phyloP scores from a whole-genome alignment of 768 basidiomycete species.

The Suillus alpinus region DNA sequence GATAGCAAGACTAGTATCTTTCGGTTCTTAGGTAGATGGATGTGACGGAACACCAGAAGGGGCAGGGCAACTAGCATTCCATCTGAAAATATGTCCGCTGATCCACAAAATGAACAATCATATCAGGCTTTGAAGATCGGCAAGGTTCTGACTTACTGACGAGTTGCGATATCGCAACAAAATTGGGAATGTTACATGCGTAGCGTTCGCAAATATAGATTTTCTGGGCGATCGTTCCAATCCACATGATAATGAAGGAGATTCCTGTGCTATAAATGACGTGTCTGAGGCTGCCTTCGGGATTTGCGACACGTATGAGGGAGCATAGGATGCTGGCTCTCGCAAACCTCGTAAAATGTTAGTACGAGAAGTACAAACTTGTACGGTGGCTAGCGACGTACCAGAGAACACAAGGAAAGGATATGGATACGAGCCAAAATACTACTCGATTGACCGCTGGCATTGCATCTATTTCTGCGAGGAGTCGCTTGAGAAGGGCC shows the following conservation, averaged over 20 bases:
- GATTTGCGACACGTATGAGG: slow-evolving; percentile 16
- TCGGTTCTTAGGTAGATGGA: slow-evolving; percentile 16
- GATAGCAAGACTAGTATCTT: slow-evolving; percentile 16
- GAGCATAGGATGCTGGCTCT: slow-evolving; percentile 25
- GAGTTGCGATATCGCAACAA: slow-evolving; percentile 18
- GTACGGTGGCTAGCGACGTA: background rate
- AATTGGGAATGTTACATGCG: background rate
- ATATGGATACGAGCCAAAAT: slow-evolving; percentile 17
- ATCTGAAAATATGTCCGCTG: slow-evolving; percentile 21
- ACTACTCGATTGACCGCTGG: background rate
- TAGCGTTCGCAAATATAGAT: slow-evolving; percentile 9
- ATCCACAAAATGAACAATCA: background rate
- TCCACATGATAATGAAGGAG: slow-evolving; percentile 23
- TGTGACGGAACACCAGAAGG: slow-evolving; percentile 12
- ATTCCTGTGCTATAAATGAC: slow-evolving; percentile 5
- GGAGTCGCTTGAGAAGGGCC: background rate
- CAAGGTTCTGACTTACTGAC: slow-evolving; percentile 16
- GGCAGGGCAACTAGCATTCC: slow-evolving; percentile 20
- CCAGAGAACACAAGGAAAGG: slow-evolving; percentile 21
- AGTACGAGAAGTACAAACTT: background rate
- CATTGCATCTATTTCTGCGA: background rate
- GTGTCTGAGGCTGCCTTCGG: slow-evolving; percentile 8
- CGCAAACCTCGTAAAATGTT: slow-evolving; percentile 15
- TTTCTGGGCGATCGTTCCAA: slow-evolving; percentile 16
- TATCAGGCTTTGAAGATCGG: background rate